A percentile compares a stretch with the other conserved stretches of the same genome.
These are phyloP conservation scores for Alliaria petiolata DNA, from an alignment of 345 rosid genomes.

Conservation along the genomic window DNA sequence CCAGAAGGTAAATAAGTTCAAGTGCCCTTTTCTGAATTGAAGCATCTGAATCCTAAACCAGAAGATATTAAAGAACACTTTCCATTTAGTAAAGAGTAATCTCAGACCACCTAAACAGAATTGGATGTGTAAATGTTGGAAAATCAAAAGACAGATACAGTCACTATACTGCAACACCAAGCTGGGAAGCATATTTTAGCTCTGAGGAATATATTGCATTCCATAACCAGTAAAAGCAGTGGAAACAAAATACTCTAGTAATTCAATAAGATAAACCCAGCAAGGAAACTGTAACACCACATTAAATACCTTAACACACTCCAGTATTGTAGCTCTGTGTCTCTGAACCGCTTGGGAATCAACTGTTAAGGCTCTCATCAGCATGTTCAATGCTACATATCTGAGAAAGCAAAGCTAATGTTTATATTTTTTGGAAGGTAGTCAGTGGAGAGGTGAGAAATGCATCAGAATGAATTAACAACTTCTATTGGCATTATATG, in stretches of 20 bases:
- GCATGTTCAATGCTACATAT: conserved; percentile 92
- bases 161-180: conserved; percentile 1
- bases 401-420: conserved; percentile 40
- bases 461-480: neutral
- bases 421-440: conserved; percentile 3
- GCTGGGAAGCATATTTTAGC: neutral
- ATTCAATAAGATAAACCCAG: conserved; percentile 1
- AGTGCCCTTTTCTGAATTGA: conserved; percentile 96
- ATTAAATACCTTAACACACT: conserved; percentile 86
- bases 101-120: conserved; percentile 5
- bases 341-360: conserved; percentile 96
- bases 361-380: conserved; percentile 86
- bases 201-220: neutral
- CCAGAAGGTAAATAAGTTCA: conserved; percentile 76
- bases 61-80: conserved; percentile 26
- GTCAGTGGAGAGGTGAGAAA: conserved; percentile 18
- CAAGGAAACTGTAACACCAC: conserved; percentile 21
- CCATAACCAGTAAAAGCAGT: neutral
- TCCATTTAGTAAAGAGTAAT: conserved; percentile 9
- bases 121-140: neutral
- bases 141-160: neutral
- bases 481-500: neutral
- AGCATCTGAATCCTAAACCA: conserved; percentile 92
- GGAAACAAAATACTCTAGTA: neutral
- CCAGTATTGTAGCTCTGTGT: conserved; percentile 89